A percentile compares a stretch with the other conserved stretches of the same genome.
Conservation (phyloP, 495 filamentous ascomycete genomes). For the Annulohypoxylon stygium region DNA sequence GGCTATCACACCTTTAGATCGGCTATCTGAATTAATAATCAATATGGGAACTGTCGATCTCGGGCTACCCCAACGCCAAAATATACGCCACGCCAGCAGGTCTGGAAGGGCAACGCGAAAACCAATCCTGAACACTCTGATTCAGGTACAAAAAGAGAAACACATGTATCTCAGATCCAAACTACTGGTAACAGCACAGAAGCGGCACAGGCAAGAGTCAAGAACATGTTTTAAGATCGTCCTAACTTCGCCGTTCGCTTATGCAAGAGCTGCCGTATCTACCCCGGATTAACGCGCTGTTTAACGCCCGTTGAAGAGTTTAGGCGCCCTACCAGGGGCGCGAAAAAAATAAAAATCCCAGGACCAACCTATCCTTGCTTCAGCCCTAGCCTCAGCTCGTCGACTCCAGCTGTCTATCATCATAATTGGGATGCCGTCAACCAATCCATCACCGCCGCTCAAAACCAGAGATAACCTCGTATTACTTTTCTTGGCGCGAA, state of each 20-base stretch:
- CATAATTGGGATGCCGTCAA: slow-evolving; percentile 10
- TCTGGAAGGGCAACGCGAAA: neutral
- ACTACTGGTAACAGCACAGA: neutral
- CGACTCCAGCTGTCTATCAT: slow-evolving; percentile 17
- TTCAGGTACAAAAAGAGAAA: neutral
- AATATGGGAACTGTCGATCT: slow-evolving; percentile 3
- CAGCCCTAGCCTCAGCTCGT: slow-evolving; percentile 6
- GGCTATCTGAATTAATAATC: neutral
- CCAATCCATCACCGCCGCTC: neutral
- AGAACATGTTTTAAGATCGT: slow-evolving; percentile 11
- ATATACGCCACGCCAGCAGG: neutral
- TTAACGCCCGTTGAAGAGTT: slow-evolving; percentile 5
- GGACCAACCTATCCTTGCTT: slow-evolving; percentile 8
- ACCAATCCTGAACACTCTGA: neutral
- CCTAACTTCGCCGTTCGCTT: slow-evolving; percentile 31
- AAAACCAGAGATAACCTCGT: slow-evolving; percentile 1
- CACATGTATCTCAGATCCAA: neutral
- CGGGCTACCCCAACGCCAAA: neutral
- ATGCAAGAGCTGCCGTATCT: slow-evolving; percentile 34
- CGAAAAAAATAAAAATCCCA: neutral
- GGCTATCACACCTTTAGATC: slow-evolving; percentile 1
- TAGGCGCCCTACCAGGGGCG: slow-evolving; percentile 23
- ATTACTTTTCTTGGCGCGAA: neutral
- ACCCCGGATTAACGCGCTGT: slow-evolving; percentile 37
- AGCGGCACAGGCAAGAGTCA: neutral